These are phyloP conservation scores for Cardamine resedifolia DNA, from an alignment of 345 rosid genomes.

Conservation along the genomic window DNA sequence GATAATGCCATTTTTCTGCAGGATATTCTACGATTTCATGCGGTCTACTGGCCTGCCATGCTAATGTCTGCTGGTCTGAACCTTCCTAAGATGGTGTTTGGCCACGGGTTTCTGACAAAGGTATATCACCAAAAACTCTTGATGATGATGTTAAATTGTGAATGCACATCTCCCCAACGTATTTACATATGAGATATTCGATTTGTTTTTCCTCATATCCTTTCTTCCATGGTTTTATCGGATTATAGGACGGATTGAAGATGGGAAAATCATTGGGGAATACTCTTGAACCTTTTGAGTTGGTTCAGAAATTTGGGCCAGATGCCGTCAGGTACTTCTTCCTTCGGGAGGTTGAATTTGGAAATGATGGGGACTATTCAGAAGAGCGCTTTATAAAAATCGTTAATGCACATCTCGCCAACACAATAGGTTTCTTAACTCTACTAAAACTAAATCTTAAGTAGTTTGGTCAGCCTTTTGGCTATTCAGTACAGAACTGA, in stretches of 20 bases:
- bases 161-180: too few relatives aligned
- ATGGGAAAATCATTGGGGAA: constrained; percentile 98
- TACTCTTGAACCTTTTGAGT: constrained; percentile 78
- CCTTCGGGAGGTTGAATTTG: constrained; percentile 87
- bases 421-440: constrained; percentile 63
- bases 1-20: constrained; percentile 35
- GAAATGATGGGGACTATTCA: constrained; percentile 93
- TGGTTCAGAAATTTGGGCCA: constrained; percentile 79
- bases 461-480: constrained; percentile 1
- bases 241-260: constrained; percentile 92
- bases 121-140: constrained; percentile 37
- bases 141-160: neutral
- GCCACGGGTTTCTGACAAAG: constrained; percentile 97
- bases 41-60: constrained; percentile 99
- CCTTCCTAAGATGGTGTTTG: constrained; percentile 81
- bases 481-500: neutral
- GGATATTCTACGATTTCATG: constrained; percentile 96
- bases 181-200: neutral
- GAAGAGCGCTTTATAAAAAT: constrained; percentile 81
- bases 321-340: constrained; percentile 96
- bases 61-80: constrained; percentile 85
- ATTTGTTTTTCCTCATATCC: neutral
- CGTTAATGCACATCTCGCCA: constrained; percentile 96
- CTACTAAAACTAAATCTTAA: constrained; percentile 13
- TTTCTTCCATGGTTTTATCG: constrained; percentile 36